Base-by-base conservation (phyloP, 495 filamentous ascomycete genomes). In the Penicillium turbatum region DNA sequence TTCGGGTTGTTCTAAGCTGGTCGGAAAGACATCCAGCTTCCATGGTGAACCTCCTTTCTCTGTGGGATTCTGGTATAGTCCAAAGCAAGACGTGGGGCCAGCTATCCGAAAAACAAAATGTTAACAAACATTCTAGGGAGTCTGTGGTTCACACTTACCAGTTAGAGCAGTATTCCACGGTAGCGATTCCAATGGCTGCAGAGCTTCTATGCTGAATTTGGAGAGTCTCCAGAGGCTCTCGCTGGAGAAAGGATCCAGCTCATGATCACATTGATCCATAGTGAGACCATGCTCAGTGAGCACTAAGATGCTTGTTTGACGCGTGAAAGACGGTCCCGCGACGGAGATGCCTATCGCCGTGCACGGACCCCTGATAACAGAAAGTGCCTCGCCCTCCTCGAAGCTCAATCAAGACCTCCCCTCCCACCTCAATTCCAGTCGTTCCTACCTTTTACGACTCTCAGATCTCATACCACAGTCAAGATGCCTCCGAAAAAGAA, bases 401-500 rank as follows among this genome's bases (percentile, higher is more conserved):
- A 30, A 56, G 50, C 60, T 56, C 56, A 19, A 37, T 35, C 40
- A 43, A 29, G 17, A 32, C 5, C 31, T 48, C 37, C 32, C 6
- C 13, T n/a, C 16, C 10, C 38, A 13, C 21, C 43, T 12, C 15
- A 15, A 48, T 39, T 29, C 2, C 15, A 41, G 15, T 15, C 6
- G 3, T 48, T 26, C 24, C 16, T 54, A 12, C 9, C 10, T 30
- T 10, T 16, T 5, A 6, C 8, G 10, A 1, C 15, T 4, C n/a
- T 49, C n/a, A 12, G 13, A 17, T 37, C 13, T 11, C 4, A 37
- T 37, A 38, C 3, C n/a, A 17, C 24, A 32, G 6, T 35, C 42
- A 62, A 51, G 16, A 95, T 95, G 89, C 85, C 89, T 36, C 88
- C 89, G 9, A 85, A 83, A 56, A 89, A 87, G 73, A 86, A 82